Evolutionary conservation across 2,329 filamentous ascomycete genomes (phyloP).

Genomic region (Colletotrichum eleusines): DNA sequence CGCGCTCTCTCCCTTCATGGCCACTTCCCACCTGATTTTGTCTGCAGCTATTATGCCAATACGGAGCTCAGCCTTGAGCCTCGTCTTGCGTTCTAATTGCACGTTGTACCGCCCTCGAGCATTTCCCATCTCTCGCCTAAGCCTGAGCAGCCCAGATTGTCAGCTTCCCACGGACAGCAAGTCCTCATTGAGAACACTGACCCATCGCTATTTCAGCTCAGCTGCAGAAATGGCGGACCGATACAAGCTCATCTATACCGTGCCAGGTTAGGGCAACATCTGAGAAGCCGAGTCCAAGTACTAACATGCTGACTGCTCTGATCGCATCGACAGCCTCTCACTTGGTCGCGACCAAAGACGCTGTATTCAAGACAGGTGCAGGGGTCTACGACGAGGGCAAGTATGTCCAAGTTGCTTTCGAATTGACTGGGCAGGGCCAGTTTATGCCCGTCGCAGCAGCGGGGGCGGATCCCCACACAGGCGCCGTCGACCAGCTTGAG

Average conservation of each 20-base stretch:
- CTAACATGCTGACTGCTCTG: not conserved
- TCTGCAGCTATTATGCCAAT: not conserved
- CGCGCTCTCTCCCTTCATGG: not conserved
- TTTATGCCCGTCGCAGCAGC: slow-evolving; percentile 57
- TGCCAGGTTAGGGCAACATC: slow-evolving; percentile 1
- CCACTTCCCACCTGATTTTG: not conserved
- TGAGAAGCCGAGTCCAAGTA: slow-evolving; percentile 18
- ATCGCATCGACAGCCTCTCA: slow-evolving; percentile 29
- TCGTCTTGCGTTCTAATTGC: not conserved
- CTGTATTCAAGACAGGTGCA: slow-evolving; percentile 45
- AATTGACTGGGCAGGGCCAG: slow-evolving; percentile 57
- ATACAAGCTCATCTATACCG: slow-evolving; percentile 40
- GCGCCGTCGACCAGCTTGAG: slow-evolving; percentile 57
- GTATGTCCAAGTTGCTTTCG: slow-evolving; percentile 46
- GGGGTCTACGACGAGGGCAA: slow-evolving; percentile 46
- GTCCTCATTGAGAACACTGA: no score
- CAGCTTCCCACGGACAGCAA: not conserved
- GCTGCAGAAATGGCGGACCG: slow-evolving; percentile 37
- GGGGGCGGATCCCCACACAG: slow-evolving; percentile 60
- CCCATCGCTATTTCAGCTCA: not conserved
- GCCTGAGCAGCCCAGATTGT: not conserved
- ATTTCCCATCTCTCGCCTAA: not conserved
- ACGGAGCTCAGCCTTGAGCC: not conserved
- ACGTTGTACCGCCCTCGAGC: slow-evolving; percentile 10
- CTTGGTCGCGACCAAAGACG: slow-evolving; percentile 44